Percentiles rank a stretch among this genome's conserved stretches.
phyloP scores from a whole-genome alignment of 2,329 filamentous ascomycete species.

The Pochonia chlamydosporia region DNA sequence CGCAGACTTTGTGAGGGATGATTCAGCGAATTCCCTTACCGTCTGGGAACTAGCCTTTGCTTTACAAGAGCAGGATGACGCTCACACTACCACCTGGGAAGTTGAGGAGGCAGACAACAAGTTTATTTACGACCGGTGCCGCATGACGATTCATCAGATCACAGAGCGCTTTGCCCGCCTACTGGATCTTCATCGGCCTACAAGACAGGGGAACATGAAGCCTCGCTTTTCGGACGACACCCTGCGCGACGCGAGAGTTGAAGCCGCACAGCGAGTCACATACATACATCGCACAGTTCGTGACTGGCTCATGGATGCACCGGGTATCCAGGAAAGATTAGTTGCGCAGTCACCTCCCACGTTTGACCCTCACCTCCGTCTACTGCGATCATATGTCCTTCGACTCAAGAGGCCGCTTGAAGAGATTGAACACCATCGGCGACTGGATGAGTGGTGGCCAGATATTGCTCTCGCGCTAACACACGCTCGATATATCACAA shows the following conservation, averaged over 20 bases:
- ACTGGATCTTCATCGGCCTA: conserved; percentile 16
- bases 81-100: conserved; percentile 7
- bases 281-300: conserved; percentile 29
- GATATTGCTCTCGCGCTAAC: conserved; percentile 31
- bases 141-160: conserved; percentile 10
- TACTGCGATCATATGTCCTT: conserved; percentile 26
- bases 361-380: conserved; percentile 25
- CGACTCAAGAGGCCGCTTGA: conserved; percentile 26
- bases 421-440: conserved; percentile 28
- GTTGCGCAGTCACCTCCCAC: not conserved
- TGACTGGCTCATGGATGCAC: conserved; percentile 23
- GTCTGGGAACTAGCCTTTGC: conserved; percentile 29
- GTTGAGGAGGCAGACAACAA: conserved; percentile 16
- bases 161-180: conserved; percentile 18
- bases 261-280: conserved; percentile 17
- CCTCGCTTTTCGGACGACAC: conserved; percentile 9
- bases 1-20: conserved; percentile 25
- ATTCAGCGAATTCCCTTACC: conserved; percentile 22
- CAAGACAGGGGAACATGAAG: conserved; percentile 12
- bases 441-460: conserved; percentile 33
- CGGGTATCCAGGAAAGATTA: conserved; percentile 16
- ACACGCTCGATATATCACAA: conserved; percentile 23
- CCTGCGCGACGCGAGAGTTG: not conserved
- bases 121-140: conserved; percentile 14
- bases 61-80: conserved; percentile 14